Percentiles rank a stretch among this genome's conserved stretches.
These are phyloP conservation scores for Gnomoniopsis smithogilvyi DNA, from an alignment of 2,329 filamentous ascomycete species.

Conservation along the genomic window DNA sequence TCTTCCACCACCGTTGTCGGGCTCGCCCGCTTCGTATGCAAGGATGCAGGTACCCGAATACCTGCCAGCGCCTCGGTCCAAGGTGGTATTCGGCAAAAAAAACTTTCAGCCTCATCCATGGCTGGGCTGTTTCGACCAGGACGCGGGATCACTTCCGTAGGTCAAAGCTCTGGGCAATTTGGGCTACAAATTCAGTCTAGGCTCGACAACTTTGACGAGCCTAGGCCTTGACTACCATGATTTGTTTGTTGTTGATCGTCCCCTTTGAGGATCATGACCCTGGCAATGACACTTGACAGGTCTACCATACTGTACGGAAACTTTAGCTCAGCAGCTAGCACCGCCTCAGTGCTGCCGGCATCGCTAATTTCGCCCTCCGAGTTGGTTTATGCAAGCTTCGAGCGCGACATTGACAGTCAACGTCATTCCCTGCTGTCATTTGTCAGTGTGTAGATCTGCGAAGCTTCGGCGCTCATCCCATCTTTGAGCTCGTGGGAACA, in stretches of 20 bases:
- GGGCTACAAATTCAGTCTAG: neutral
- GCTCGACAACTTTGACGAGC: neutral
- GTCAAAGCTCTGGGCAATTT: constrained; percentile 1
- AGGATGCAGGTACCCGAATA: neutral
- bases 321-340: neutral
- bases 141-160: neutral
- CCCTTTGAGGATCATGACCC: neutral
- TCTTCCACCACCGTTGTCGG: too few species aligned
- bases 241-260: neutral
- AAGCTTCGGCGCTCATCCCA: neutral
- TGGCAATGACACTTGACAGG: neutral
- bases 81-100: constrained; percentile 1
- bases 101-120: constrained; percentile 6
- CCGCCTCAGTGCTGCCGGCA: neutral
- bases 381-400: neutral
- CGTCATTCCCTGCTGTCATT: neutral
- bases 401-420: neutral
- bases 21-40: neutral
- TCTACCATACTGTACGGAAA: too few species aligned
- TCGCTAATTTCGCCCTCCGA: neutral
- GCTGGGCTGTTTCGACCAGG: neutral
- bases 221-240: neutral
- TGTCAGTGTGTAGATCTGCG: neutral
- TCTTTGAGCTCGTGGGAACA: neutral
- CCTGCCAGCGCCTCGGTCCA: neutral